Conservation (phyloP, 2,329 filamentous ascomycete genomes). For the Claviceps spartinae region DNA sequence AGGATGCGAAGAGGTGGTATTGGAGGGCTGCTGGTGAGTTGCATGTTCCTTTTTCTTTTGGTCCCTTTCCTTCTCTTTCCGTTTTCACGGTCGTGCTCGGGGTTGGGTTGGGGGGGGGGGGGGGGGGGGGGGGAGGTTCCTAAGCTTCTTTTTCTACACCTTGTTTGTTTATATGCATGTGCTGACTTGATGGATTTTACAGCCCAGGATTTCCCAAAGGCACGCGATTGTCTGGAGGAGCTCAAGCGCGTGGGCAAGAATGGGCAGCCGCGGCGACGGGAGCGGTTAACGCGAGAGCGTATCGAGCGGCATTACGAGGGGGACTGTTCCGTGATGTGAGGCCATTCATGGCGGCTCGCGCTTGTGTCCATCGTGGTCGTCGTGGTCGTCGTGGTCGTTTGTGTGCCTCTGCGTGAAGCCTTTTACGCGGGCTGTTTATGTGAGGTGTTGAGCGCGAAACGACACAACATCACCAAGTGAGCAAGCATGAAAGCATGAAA, state of each 20-base stretch:
- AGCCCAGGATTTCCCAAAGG: constrained; percentile 94
- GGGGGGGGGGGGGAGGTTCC: too few relatives aligned
- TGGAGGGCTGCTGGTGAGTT: constrained; percentile 77
- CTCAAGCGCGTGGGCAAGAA: constrained; percentile 69
- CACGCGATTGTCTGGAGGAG: constrained; percentile 82
- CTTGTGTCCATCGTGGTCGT: too few relatives aligned
- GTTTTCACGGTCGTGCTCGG: not conserved
- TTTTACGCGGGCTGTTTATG: too few relatives aligned
- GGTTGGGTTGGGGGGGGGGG: too few relatives aligned
- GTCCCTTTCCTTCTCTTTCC: not conserved
- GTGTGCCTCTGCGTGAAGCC: too few relatives aligned
- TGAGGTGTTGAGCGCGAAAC: too few relatives aligned
- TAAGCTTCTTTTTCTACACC: too few relatives aligned
- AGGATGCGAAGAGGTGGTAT: constrained; percentile 97
- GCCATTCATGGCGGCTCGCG: too few relatives aligned
- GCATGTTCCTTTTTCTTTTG: not conserved
- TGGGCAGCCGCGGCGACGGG: constrained; percentile 52
- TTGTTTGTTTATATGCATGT: not conserved
- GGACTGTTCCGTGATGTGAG: constrained; percentile 74
- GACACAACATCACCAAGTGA: too few relatives aligned
- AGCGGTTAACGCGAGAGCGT: constrained; percentile 69
- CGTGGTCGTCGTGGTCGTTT: too few relatives aligned
- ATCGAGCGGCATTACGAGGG: constrained; percentile 77
- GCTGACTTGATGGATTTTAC: not conserved
- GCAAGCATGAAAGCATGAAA: too few relatives aligned